Percentiles rank a stretch among this genome's conserved stretches.
Evolutionary conservation across 805 yeast genomes (phyloP).

Genomic region (Myxozyma lipomycoides): DNA sequence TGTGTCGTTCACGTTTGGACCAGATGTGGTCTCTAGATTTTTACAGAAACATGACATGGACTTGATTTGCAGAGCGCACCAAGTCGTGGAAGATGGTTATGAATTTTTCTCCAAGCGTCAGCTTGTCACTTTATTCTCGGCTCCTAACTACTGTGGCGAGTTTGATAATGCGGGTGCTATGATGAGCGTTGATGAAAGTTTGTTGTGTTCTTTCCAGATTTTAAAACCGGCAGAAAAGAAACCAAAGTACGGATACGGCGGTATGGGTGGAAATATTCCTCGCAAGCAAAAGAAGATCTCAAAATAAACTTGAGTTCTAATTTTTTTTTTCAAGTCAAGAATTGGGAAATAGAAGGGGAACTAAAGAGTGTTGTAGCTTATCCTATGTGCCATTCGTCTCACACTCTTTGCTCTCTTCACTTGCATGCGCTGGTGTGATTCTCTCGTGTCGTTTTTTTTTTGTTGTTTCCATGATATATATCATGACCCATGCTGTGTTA

Average conservation of each 20-base stretch:
- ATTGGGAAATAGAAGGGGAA: background rate
- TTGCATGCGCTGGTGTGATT: background rate
- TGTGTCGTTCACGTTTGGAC: constrained; percentile 96
- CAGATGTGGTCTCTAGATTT: constrained; percentile 94
- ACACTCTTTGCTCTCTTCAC: background rate
- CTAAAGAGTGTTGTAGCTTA: background rate
- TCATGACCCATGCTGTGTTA: background rate
- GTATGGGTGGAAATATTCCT: constrained; percentile 30
- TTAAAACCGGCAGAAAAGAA: constrained; percentile 97
- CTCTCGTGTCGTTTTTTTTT: background rate
- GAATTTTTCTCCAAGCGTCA: constrained; percentile 95
- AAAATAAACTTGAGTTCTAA: background rate
- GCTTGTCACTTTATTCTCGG: constrained; percentile 88
- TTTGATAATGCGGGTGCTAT: constrained; percentile 99
- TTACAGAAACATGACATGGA: constrained; percentile 97
- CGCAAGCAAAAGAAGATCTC: constrained; percentile 2
- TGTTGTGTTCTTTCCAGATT: constrained; percentile 83
- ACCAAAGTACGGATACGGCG: constrained; percentile 53
- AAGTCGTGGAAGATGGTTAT: constrained; percentile 98
- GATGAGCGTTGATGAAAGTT: constrained; percentile 97
- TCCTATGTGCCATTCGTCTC: background rate
- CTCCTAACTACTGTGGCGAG: constrained; percentile 95
- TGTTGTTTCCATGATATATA: background rate
- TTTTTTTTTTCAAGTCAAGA: background rate
- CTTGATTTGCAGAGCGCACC: constrained; percentile 96